A percentile compares a stretch with the other conserved stretches of the same genome.
Conservation (phyloP, 768 basidiomycete genomes). For the Trametes cinnabarina region DNA sequence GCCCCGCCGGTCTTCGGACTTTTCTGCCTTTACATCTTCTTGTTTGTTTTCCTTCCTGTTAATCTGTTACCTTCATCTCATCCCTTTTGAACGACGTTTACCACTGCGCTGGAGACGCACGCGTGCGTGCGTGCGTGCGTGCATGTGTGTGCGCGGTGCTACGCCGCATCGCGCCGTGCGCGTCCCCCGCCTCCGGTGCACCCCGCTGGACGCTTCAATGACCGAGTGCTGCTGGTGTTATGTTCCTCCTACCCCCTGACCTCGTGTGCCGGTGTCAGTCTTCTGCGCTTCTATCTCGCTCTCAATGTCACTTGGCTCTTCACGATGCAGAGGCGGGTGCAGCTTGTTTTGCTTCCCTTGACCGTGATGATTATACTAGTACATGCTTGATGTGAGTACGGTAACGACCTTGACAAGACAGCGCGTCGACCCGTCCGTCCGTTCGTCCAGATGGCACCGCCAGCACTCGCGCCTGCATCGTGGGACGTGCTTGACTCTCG, state of each 20-base stretch:
- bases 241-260: no score
- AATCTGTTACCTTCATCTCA: not conserved
- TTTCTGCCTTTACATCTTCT: not conserved
- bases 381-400: constrained; percentile 16
- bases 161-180: not conserved
- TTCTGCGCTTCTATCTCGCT: no score
- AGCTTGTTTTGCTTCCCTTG: not conserved
- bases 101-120: constrained; percentile 1
- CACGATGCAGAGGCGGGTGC: not conserved
- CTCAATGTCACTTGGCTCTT: not conserved
- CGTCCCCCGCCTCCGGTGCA: not conserved
- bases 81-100: not conserved
- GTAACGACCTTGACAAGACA: constrained; percentile 20
- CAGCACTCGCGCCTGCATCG: no score
- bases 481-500: no score
- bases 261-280: constrained; percentile 5
- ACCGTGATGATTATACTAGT: constrained; percentile 8
- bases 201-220: constrained; percentile 23
- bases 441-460: not conserved
- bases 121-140: not conserved
- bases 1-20: not conserved
- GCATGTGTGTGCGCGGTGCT: not conserved
- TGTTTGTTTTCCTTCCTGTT: not conserved
- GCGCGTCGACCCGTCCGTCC: constrained; percentile 20
- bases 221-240: no score